Base-by-base conservation (phyloP, 2,329 filamentous ascomycete genomes). In the Hymenoscyphus salicellus region DNA sequence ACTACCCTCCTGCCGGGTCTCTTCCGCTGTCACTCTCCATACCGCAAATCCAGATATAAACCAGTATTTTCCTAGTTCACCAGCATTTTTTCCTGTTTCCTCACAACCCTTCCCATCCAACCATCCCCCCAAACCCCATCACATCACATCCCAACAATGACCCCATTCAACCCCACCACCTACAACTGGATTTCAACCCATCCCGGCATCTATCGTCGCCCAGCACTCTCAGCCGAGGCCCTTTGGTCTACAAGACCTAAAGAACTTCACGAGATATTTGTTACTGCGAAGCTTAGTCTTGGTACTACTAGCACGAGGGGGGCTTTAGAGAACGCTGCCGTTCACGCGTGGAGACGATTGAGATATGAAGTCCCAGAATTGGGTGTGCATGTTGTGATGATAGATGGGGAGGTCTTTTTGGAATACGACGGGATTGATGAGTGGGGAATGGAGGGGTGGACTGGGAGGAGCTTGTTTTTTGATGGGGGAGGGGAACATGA, bases 301-400 rank as follows among this genome's bases (percentile, higher is more conserved):
- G 23, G 32, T 5, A 11, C n/a, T 14, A 60, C 61, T 56, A 28
- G 58, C 32, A 8, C 36, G 28, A 57, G 17, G 5, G 4, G 5
- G 17, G 58, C 23, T 11, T 36, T 66, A 11, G 38, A 60, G 5
- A n/a, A 41, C 7, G 64, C 64, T 17, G 59, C 56, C 16, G 46
- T 17, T 57, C 7, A 14, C n/a, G 60, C 67, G 17, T 72, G 70
- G 70, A 41, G 30, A 5, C 28, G 11, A 14, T 58, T 72, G 14
- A 59, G 63, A 4, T 69, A 58, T 55, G 63, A 69, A 28, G 46
- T 65, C 26, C 69, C 70, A 3, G 68, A 71, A 30, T 56, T 72
- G 14, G 61, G 28, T 5, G 32, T 62, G 10, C 58, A 20, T n/a
- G 46, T 55, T 20, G 20, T 16, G 16, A 43, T 57, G n/a, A 16